Evolutionary conservation across 306 rosid species (phyloP).

Genomic region (Prunus mira): DNA sequence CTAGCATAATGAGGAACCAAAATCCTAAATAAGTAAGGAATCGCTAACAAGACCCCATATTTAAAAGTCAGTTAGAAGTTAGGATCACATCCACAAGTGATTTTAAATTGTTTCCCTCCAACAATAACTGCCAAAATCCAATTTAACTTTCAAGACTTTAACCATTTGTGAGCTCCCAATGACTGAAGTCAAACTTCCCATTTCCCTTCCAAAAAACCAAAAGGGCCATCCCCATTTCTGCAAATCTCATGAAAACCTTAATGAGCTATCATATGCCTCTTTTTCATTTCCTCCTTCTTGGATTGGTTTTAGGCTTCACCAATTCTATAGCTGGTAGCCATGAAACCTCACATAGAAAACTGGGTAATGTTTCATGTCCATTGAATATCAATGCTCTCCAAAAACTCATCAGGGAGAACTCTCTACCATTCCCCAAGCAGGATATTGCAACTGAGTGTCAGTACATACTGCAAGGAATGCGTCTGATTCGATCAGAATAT

Average conservation of each 20-base stretch:
- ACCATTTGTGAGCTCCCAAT: neutral
- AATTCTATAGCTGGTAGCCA: neutral
- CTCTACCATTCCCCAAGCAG: neutral
- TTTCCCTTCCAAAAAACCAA: neutral
- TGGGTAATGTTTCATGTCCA: constrained; percentile 2
- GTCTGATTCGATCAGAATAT: constrained; percentile 20
- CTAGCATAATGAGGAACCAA: no score
- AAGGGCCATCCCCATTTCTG: neutral
- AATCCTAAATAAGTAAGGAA: no score
- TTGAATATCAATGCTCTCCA: constrained; percentile 1
- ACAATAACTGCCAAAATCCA: neutral
- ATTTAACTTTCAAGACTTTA: neutral
- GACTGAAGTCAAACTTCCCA: neutral
- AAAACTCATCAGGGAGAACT: neutral
- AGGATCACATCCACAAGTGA: neutral
- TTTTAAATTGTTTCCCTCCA: constrained; percentile 6
- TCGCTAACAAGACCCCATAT: neutral
- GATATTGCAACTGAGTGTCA: constrained; percentile 14
- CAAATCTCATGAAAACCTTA: neutral
- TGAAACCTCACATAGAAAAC: neutral
- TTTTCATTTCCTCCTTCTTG: constrained; percentile 9
- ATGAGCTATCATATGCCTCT: neutral
- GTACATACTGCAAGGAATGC: constrained; percentile 16
- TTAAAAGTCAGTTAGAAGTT: neutral
- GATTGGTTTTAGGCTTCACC: neutral